These are phyloP conservation scores for Annulohypoxylon nitens DNA, from an alignment of 495 filamentous ascomycete genomes.

Conservation along the genomic window DNA sequence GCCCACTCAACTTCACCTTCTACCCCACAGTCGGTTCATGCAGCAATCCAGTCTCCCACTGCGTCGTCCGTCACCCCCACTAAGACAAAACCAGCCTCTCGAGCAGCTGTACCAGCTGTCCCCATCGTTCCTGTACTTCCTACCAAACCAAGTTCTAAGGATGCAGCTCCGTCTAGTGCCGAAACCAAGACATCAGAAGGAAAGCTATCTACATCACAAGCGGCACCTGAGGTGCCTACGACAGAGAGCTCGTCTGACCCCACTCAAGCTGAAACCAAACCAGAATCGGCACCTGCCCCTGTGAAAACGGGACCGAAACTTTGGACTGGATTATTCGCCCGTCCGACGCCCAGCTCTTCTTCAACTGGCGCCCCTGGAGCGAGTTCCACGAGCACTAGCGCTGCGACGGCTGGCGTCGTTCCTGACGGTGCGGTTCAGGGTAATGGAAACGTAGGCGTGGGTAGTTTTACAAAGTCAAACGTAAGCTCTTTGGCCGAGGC, in stretches of 20 bases:
- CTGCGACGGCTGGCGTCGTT: constrained; percentile 18
- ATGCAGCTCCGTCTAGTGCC: constrained; percentile 53
- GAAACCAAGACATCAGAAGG: constrained; percentile 46
- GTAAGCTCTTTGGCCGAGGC: constrained; percentile 78
- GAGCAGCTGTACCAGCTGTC: constrained; percentile 69
- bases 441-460: constrained; percentile 46
- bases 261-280: constrained; percentile 49
- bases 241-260: constrained; percentile 34
- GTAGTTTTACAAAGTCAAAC: constrained; percentile 66
- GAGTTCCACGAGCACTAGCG: constrained; percentile 41
- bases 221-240: constrained; percentile 42
- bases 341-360: constrained; percentile 57
- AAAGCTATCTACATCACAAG: constrained; percentile 56
- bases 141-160: constrained; percentile 59
- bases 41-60: constrained; percentile 52
- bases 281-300: constrained; percentile 55
- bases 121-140: constrained; percentile 64
- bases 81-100: constrained; percentile 62
- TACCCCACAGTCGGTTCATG: constrained; percentile 73
- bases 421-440: constrained; percentile 16
- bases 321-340: constrained; percentile 81
- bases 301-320: constrained; percentile 70
- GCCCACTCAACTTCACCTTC: constrained; percentile 76
- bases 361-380: constrained; percentile 45
- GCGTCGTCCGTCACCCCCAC: constrained; percentile 43